phyloP scores from a whole-genome alignment of 1,139 yeast genomes.

The Torulaspora pretoriensis region DNA sequence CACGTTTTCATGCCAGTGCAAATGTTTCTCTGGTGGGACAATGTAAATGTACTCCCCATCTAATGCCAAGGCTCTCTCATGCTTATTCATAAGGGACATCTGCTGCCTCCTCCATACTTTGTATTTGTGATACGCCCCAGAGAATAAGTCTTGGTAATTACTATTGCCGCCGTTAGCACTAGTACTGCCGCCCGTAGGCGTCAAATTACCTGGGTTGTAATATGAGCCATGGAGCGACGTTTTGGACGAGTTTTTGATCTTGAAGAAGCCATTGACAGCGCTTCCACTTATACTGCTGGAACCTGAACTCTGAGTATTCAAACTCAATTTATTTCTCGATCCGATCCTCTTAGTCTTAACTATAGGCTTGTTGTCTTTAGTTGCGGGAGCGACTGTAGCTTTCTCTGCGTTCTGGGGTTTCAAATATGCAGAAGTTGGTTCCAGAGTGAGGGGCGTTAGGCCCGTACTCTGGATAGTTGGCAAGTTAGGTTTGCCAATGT shows the following conservation, averaged over 20 bases:
- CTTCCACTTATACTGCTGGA: constrained; percentile 17
- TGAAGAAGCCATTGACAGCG: constrained; percentile 26
- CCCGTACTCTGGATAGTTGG: constrained; percentile 37
- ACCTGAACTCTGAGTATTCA: constrained; percentile 21
- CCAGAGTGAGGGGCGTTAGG: constrained; percentile 34
- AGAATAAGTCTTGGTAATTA: constrained; percentile 32
- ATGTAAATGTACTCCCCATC: constrained; percentile 93
- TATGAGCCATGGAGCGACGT: constrained; percentile 30
- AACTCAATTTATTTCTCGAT: constrained; percentile 24
- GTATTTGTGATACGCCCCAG: constrained; percentile 49
- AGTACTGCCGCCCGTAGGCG: constrained; percentile 17
- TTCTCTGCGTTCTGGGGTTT: constrained; percentile 14
- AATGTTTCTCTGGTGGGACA: constrained; percentile 75
- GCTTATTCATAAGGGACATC: constrained; percentile 68
- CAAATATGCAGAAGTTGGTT: constrained; percentile 22
- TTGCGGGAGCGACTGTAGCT: neutral
- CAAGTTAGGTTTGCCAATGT: constrained; percentile 28
- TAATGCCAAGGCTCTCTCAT: constrained; percentile 78
- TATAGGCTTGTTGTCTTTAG: constrained; percentile 13
- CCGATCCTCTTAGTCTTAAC: constrained; percentile 20
- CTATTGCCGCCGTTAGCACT: constrained; percentile 19
- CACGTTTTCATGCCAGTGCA: constrained; percentile 60
- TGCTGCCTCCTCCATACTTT: constrained; percentile 86
- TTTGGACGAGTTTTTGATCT: constrained; percentile 32
- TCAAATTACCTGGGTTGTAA: constrained; percentile 21